phyloP scores from a whole-genome alignment of 2,329 filamentous ascomycete genomes.

The Cladophialophora yegresii region DNA sequence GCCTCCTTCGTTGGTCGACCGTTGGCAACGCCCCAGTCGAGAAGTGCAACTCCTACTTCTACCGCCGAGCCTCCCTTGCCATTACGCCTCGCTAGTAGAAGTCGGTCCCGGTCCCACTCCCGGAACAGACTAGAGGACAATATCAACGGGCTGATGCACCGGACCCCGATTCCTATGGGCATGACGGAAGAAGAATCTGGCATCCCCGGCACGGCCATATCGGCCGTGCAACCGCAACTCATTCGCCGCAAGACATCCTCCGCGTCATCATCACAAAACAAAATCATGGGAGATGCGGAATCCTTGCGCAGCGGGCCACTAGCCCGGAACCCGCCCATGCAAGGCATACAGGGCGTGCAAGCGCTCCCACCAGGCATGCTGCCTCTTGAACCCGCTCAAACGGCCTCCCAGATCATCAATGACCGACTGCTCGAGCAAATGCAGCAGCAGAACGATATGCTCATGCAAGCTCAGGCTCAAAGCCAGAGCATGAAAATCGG shows the following conservation, averaged over 20 bases:
- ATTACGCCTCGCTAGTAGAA: not conserved
- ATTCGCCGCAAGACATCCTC: not conserved
- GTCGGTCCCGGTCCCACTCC: slow-evolving; percentile 15
- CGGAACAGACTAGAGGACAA: not conserved
- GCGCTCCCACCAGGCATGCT: not conserved
- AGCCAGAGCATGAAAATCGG: not conserved
- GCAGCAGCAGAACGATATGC: slow-evolving; percentile 20
- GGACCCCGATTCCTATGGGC: not conserved
- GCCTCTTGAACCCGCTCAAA: not conserved
- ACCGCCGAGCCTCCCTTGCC: not conserved
- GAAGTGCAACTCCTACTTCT: not conserved
- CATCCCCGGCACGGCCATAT: not conserved
- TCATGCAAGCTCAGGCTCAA: slow-evolving; percentile 4
- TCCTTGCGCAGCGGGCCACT: not conserved
- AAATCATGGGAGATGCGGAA: not conserved
- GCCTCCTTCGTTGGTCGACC: slow-evolving; percentile 20
- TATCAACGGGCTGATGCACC: not conserved
- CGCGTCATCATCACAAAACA: slow-evolving; percentile 1
- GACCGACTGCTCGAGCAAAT: slow-evolving; percentile 14
- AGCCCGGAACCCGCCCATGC: not conserved
- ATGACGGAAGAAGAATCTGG: not conserved
- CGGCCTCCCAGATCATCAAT: not conserved
- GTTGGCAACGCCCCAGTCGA: not conserved
- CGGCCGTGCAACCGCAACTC: not conserved
- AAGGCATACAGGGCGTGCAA: not conserved